Percentiles rank a stretch among this genome's conserved stretches.
Evolutionary conservation across 2,329 filamentous ascomycete species (phyloP).

Genomic region (Lasiodiplodia gonubiensis): DNA sequence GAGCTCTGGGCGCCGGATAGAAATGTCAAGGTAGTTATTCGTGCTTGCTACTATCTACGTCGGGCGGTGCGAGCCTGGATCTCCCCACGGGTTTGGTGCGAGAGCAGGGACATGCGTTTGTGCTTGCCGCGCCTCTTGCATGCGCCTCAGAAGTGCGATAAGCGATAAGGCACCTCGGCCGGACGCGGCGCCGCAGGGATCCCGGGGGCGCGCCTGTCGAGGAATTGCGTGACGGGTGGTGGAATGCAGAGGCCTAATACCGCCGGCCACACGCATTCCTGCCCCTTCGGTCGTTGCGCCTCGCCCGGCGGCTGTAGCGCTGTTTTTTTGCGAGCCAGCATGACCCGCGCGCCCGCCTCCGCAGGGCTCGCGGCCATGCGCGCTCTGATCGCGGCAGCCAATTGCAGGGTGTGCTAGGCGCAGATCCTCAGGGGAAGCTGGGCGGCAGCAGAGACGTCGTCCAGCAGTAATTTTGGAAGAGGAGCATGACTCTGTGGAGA

Average conservation of each 20-base stretch:
- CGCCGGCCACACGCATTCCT: constrained; percentile 8
- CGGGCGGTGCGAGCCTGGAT: neutral
- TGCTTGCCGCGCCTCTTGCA: constrained; percentile 8
- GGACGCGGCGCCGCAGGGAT: constrained; percentile 15
- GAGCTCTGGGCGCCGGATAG: neutral
- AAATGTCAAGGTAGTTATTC: neutral
- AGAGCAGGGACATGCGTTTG: neutral
- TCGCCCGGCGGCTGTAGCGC: constrained; percentile 1
- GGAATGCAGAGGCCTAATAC: constrained; percentile 12
- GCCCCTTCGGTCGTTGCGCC: neutral
- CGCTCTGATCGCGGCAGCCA: constrained; percentile 11
- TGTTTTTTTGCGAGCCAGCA: neutral
- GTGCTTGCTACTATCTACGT: no score
- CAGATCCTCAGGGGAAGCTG: constrained; percentile 26
- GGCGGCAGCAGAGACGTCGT: constrained; percentile 6
- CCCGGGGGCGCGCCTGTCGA: neutral
- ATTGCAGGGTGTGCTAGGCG: constrained; percentile 19
- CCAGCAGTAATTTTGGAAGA: constrained; percentile 13
- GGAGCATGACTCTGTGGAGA: constrained; percentile 18
- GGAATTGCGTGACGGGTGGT: constrained; percentile 7
- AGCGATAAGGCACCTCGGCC: constrained; percentile 19
- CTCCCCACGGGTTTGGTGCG: neutral
- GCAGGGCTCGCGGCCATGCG: constrained; percentile 21
- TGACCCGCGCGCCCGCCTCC: constrained; percentile 14
- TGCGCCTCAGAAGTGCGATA: neutral